Conservation (phyloP, 352 stramenopile species). For the Globisporangium ultimum region DNA sequence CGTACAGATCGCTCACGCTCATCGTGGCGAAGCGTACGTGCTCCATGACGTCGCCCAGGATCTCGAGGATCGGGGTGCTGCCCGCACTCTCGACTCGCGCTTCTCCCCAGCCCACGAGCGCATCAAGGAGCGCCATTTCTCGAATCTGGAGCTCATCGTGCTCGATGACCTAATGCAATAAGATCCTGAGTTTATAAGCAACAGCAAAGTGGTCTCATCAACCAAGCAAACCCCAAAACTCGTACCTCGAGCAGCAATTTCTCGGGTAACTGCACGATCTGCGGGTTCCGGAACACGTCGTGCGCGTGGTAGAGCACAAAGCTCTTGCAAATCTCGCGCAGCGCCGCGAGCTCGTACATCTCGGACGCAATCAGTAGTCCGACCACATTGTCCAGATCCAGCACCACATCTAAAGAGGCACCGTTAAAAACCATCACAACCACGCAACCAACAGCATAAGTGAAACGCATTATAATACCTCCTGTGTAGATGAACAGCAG, state of each 20-base stretch:
- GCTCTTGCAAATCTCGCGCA: constrained; percentile 80
- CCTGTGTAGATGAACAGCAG: constrained; percentile 85
- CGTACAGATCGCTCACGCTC: constrained; percentile 83
- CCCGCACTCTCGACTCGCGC: constrained; percentile 50
- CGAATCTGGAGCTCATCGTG: constrained; percentile 85
- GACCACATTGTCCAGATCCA: constrained; percentile 70
- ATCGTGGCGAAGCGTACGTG: constrained; percentile 84
- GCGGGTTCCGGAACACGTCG: constrained; percentile 72
- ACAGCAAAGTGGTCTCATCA: no score
- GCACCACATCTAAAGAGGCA: constrained; percentile 45
- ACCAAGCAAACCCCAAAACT: not conserved
- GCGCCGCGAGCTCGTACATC: constrained; percentile 77
- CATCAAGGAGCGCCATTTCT: constrained; percentile 74
- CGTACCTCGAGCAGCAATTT: constrained; percentile 75
- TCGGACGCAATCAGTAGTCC: constrained; percentile 73
- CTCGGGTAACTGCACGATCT: constrained; percentile 76
- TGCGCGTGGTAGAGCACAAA: constrained; percentile 82
- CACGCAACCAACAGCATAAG: not conserved
- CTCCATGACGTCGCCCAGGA: constrained; percentile 77
- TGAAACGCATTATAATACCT: constrained; percentile 30
- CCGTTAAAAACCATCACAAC: not conserved
- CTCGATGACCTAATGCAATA: constrained; percentile 44
- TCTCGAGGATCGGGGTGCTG: constrained; percentile 37
- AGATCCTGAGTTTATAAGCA: no score
- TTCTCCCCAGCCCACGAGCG: constrained; percentile 76